Evolutionary conservation across 306 rosid species (phyloP), one percentile per base, ranked within the genome.

Genomic region (Glycyrrhiza uralensis): DNA sequence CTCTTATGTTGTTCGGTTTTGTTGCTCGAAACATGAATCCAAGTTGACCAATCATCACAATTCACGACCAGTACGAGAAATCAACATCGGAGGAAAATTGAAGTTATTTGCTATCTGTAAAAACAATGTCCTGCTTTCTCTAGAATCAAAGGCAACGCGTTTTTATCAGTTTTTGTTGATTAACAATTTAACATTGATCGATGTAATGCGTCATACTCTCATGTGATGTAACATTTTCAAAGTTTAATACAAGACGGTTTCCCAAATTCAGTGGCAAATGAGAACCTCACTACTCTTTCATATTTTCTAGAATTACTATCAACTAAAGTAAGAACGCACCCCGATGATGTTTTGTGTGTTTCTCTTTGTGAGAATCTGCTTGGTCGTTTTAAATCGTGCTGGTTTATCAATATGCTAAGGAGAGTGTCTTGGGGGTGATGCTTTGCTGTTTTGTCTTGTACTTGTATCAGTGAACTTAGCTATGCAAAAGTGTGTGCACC

Each of bases 11-110:
- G 19, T 55, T 60, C 32, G 18, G 2, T 59, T 33, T 39, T 36
- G 33, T 67, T 29, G 33, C 52, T 52, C 66, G 12, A 8, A 19
- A 47, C 77, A 55, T 39, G 13, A 72, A 54, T 61, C 46, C 66
- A 33, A 77, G 13, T 68, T 45, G 24, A 67, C 22, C 22, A 24
- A 66, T 15, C 30, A n/a, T 47, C 64, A 45, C 13, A 39, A 19
- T 63, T 64, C 68, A n/a, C 6, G n/a, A 68, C 18, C 24, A 45
- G 63, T 24, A 11, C 19, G 19, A 19, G 30, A 12, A 65, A 78
- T 46, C 49, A 45, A 56, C 38, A 20, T 10, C 13, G 22, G 22
- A 19, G 3, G 60, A n/a, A 33, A 65, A 76, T 38, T 30, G 7
- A 49, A 51, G 38, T 62, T 38, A 30, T 71, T 46, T 64, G 15